phyloP scores from a whole-genome alignment of 164 flowering plant species.

The Litsea cubeba region DNA sequence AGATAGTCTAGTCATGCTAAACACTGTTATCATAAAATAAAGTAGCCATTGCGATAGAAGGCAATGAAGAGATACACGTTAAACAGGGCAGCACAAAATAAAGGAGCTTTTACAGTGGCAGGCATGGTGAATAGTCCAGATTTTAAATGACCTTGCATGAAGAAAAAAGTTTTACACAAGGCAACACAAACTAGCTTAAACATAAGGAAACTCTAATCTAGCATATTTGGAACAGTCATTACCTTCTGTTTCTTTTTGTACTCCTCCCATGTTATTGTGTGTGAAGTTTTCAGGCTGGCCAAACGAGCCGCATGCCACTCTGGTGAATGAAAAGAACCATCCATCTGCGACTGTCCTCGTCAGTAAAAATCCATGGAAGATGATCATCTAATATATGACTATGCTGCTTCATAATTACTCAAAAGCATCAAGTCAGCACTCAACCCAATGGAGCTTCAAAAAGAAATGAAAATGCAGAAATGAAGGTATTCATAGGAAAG shows the following conservation, averaged over 20 bases:
- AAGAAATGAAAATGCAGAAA: background rate
- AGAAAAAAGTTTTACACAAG: too few relatives aligned
- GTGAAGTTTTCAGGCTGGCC: constrained; percentile 98
- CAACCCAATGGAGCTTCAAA: background rate
- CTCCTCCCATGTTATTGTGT: constrained; percentile 98
- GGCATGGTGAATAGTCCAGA: too few relatives aligned
- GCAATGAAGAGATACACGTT: too few relatives aligned
- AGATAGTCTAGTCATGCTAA: too few relatives aligned
- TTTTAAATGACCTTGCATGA: too few relatives aligned
- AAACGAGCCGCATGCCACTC: constrained; percentile 99
- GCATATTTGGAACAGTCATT: background rate
- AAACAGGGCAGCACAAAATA: too few relatives aligned
- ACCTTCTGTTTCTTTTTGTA: constrained; percentile 91
- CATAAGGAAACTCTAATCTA: background rate
- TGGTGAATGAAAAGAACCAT: constrained; percentile 99
- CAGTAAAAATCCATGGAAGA: constrained; percentile 49
- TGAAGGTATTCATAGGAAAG: background rate
- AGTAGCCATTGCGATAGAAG: too few relatives aligned
- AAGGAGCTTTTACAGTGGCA: too few relatives aligned
- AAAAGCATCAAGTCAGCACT: background rate
- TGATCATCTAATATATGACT: constrained; percentile 13
- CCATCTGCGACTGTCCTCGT: constrained; percentile 93
- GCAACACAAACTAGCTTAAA: too few relatives aligned
- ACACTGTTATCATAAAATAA: too few relatives aligned
- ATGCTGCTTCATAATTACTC: background rate